A percentile compares a stretch with the other conserved stretches of the same genome.
Conservation (phyloP, 2,329 filamentous ascomycete species). For the Alternaria arborescens region DNA sequence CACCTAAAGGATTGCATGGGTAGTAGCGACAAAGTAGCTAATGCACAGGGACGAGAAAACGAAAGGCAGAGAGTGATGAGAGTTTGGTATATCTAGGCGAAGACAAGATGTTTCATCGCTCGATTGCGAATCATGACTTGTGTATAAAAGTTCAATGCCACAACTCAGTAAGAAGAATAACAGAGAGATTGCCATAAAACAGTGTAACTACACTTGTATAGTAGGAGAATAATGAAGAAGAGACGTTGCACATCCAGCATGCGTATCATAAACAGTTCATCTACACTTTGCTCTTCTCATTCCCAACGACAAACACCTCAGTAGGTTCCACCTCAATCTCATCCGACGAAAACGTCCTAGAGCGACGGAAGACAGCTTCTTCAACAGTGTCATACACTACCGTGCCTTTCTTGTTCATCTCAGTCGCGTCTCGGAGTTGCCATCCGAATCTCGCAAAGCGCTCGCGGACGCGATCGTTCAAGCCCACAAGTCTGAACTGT, state of each 20-base stretch:
- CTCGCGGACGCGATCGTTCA: slow-evolving; percentile 53
- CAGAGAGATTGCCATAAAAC: background rate
- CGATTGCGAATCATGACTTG: background rate
- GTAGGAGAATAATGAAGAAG: background rate
- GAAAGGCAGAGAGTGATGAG: background rate
- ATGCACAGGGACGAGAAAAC: background rate
- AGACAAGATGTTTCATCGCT: background rate
- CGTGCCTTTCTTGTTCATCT: slow-evolving; percentile 15
- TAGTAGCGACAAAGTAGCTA: background rate
- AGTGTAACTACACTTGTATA: background rate
- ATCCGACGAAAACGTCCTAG: slow-evolving; percentile 12
- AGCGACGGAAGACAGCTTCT: slow-evolving; percentile 24
- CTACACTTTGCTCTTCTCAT: slow-evolving; percentile 30
- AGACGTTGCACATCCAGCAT: background rate
- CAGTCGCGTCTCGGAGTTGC: slow-evolving; percentile 25
- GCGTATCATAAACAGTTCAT: background rate
- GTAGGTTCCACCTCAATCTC: slow-evolving; percentile 23
- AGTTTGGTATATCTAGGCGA: background rate
- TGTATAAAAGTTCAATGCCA: background rate
- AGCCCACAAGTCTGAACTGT: slow-evolving; percentile 60
- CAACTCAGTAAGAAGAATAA: background rate
- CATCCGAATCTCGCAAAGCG: slow-evolving; percentile 49
- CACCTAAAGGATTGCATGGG: background rate
- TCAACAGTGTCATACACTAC: slow-evolving; percentile 26
- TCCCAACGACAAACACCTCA: slow-evolving; percentile 25